Evolutionary conservation across 768 basidiomycete genomes (phyloP).

Genomic region (Boletus reticuloceps): DNA sequence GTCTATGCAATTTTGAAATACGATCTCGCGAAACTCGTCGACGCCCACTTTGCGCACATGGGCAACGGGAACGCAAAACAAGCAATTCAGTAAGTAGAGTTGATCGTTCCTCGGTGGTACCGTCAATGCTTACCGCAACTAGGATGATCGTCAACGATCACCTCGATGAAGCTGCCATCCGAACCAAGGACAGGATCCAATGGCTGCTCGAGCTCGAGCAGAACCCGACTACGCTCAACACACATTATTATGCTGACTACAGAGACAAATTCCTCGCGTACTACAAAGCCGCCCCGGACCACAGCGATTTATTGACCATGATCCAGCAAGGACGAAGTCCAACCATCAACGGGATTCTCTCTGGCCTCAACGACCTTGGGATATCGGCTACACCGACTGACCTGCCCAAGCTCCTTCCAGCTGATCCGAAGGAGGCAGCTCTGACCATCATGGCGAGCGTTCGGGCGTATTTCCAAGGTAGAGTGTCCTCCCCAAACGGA

Average conservation of each 20-base stretch:
- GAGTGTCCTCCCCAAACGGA: not conserved
- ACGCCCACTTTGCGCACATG: conserved; percentile 48
- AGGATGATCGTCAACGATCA: conserved; percentile 54
- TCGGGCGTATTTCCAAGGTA: conserved; percentile 75
- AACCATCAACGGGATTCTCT: conserved; percentile 30
- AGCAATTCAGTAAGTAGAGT: conserved; percentile 40
- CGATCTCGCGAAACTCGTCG: conserved; percentile 43
- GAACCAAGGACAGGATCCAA: conserved; percentile 39
- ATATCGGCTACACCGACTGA: conserved; percentile 40
- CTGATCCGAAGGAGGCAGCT: conserved; percentile 53
- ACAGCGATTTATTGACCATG: conserved; percentile 3
- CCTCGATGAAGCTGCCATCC: conserved; percentile 41
- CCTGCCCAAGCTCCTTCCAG: conserved; percentile 47
- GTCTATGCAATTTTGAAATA: conserved; percentile 37
- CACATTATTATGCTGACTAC: conserved; percentile 48
- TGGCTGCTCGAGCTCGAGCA: conserved; percentile 52
- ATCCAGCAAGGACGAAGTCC: not conserved
- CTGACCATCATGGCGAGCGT: conserved; percentile 69
- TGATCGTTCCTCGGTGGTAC: not conserved
- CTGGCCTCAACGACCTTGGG: conserved; percentile 15
- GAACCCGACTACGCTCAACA: conserved; percentile 52
- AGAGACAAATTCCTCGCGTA: conserved; percentile 47
- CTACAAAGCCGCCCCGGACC: conserved; percentile 39
- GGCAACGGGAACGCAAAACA: conserved; percentile 53
- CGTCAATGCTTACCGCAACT: not conserved